Evolutionary conservation across 257 asterid genomes (phyloP).

Genomic region (Solanum pinnatisectum): DNA sequence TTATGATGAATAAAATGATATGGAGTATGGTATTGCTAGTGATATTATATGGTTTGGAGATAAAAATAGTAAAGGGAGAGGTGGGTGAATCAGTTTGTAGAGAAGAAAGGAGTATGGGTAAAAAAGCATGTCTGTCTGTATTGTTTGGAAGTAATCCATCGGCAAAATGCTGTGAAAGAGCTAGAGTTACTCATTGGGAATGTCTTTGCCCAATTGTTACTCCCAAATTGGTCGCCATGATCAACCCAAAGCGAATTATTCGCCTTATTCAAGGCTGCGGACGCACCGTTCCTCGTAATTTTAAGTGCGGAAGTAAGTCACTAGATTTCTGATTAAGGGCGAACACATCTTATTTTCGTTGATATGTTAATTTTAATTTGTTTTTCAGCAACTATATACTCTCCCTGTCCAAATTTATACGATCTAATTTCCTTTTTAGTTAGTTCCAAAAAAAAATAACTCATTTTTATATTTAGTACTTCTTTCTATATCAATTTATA

Average conservation of each 20-base stretch:
- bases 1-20: too few species aligned
- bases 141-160: not conserved
- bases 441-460: too few species aligned
- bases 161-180: not conserved
- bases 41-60: not conserved
- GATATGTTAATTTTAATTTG: too few species aligned
- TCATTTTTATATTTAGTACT: too few species aligned
- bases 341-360: too few species aligned
- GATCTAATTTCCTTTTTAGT: too few species aligned
- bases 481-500: too few species aligned
- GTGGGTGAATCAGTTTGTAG: not conserved
- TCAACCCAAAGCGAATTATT: not conserved
- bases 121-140: not conserved
- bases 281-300: not conserved
- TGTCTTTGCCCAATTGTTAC: not conserved
- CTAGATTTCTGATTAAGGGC: too few species aligned
- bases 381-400: too few species aligned
- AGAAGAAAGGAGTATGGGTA: not conserved
- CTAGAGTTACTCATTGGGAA: not conserved
- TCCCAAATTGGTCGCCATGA: not conserved
- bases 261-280: not conserved
- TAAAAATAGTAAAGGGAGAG: not conserved
- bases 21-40: not conserved
- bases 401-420: too few species aligned
- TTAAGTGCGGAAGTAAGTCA: not conserved